Evolutionary conservation across 345 rosid species (phyloP), one percentile per base, ranked within the genome.

Genomic region (Erodium maritimum): DNA sequence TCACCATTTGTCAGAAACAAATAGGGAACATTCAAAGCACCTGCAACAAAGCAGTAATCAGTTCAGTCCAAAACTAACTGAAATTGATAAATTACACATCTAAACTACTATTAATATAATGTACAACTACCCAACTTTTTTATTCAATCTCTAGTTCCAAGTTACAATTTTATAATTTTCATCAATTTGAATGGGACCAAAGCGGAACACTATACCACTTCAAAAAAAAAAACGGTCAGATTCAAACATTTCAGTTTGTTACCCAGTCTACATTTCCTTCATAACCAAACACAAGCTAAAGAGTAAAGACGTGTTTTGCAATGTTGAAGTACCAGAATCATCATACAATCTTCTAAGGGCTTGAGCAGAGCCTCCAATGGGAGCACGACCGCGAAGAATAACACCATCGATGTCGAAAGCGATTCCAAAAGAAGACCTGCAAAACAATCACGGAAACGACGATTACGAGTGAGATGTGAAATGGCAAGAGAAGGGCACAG

Each of bases 341-440:
- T 76, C 73, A 55, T 81, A 85, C 37, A 87, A 76, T 23, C 87
- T 69, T 6, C 66, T 68, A 61, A 90, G 70, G 2, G 93, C 93
- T 23, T 45, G 76, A 9, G 79, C 69, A 34, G 95, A 83, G 66
- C 87, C 88, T 9, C 93, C 93, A 4, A 87, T 71, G 45, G 90
- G 87, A 55, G 73, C 55, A 58, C 69, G 73, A 23, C 93, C 87
- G 21, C 83, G 88, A 17, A 90, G 82, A 60, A 90, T 25, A 62
- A 90, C 95, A 17, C 97, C 95, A 54, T 90, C 97, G 54, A 87
- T 82, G 48, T 87, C 93, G 75, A 90, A 87, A 8, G 93, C 90
- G 65, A 90, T 80, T 71, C 97, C 97, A 54, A 81, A 83, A 17
- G 84, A 69, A 60, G 80, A 61, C 63, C 69, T 21, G 63, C 46